A percentile compares a stretch with the other conserved stretches of the same genome.
These are phyloP conservation scores for Botryosphaeria agaves DNA, from an alignment of 2,329 filamentous ascomycete species.

Conservation along the genomic window DNA sequence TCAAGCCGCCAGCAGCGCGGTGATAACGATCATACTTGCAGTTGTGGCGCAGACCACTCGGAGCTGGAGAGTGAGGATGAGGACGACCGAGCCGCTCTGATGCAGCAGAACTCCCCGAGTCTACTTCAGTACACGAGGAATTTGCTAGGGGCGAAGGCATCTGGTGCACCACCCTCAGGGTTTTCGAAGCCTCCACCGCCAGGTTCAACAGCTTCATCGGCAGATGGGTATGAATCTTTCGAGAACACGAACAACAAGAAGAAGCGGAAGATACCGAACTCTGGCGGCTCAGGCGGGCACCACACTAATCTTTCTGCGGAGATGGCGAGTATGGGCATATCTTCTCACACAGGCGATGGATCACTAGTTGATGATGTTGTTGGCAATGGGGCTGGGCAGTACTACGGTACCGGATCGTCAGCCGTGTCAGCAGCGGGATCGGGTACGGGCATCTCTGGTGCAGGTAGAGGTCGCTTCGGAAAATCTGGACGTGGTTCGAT, in stretches of 20 bases:
- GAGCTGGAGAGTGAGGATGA: constrained; percentile 47
- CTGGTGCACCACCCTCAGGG: constrained; percentile 16
- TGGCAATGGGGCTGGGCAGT: constrained; percentile 22
- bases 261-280: constrained; percentile 92
- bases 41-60: constrained; percentile 26
- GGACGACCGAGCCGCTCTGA: constrained; percentile 26
- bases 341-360: constrained; percentile 25
- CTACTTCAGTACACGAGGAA: constrained; percentile 19
- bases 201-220: constrained; percentile 47
- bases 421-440: constrained; percentile 28
- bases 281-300: constrained; percentile 35
- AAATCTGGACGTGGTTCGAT: constrained; percentile 28
- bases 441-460: constrained; percentile 61
- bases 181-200: constrained; percentile 18
- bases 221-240: constrained; percentile 89
- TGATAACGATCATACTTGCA: constrained; percentile 31
- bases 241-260: constrained; percentile 99
- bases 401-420: constrained; percentile 38
- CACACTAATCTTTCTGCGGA: constrained; percentile 45
- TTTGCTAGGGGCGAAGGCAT: constrained; percentile 19
- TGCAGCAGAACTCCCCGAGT: too few relatives aligned
- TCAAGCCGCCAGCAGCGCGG: constrained; percentile 25
- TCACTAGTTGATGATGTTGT: constrained; percentile 23
- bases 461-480: constrained; percentile 72
- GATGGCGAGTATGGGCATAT: constrained; percentile 45